A percentile compares a stretch with the other conserved stretches of the same genome.
phyloP scores from a whole-genome alignment of 2,329 filamentous ascomycete species.

The Fusarium sp. region DNA sequence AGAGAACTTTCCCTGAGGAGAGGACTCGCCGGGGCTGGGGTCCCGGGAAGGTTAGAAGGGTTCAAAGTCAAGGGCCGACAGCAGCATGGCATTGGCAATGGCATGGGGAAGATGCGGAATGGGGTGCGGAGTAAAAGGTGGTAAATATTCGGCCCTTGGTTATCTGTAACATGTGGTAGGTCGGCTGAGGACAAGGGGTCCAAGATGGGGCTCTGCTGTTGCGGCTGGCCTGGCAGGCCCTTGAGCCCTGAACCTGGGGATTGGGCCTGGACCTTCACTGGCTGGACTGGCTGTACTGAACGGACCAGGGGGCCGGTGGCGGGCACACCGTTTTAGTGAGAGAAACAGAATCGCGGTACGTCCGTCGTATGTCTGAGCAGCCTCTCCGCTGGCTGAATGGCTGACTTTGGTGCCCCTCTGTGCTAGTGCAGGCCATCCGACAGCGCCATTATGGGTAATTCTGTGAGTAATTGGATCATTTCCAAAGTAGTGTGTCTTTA shows the following conservation, averaged over 20 bases:
- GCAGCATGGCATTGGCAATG: neutral
- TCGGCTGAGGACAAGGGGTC: constrained; percentile 29
- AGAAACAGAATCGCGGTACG: constrained; percentile 7
- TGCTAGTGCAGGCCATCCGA: constrained; percentile 22
- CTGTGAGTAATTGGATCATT: constrained; percentile 13
- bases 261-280: neutral
- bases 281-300: neutral
- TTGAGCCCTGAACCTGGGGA: neutral
- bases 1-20: neutral
- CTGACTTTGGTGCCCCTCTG: neutral
- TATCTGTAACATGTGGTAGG: constrained; percentile 39
- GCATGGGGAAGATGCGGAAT: constrained; percentile 31
- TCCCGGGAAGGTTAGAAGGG: constrained; percentile 32
- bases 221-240: neutral
- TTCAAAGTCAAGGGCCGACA: constrained; percentile 10
- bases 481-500: constrained; percentile 1
- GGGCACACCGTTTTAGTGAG: constrained; percentile 25
- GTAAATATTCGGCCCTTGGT: constrained; percentile 35
- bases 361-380: neutral
- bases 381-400: constrained; percentile 18
- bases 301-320: neutral
- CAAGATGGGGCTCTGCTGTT: constrained; percentile 40
- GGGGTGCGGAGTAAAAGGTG: constrained; percentile 35
- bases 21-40: constrained; percentile 37
- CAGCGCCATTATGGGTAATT: constrained; percentile 2